Base-by-base conservation (phyloP, 108 stramenopile species). In the Cylindrotheca closterium region DNA sequence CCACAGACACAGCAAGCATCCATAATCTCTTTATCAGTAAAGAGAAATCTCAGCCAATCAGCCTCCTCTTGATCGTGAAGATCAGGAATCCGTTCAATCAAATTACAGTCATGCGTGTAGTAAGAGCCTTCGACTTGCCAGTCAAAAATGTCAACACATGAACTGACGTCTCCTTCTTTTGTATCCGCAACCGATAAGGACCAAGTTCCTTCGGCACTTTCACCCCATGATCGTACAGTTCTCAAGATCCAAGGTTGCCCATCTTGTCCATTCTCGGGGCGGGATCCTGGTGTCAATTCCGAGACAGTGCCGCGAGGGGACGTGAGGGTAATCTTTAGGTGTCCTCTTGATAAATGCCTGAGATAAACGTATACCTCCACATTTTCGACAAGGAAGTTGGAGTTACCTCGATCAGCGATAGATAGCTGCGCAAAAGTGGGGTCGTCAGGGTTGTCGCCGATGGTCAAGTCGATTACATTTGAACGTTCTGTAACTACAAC, bases 151-250 rank as follows among this genome's bases (percentile, higher is more conserved):
- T 73, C 72, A 2, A 60, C 37, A 26, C 72, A 73, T 8, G 34
- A 19, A 3, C 18, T 47, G 15, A 45, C 3, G 51, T 73, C 72
- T 7, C 64, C 64, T n/a, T n/a, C 25, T 0, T 30, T 46, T 2
- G 57, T 12, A 64, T 78, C 77, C 15, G 51, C 48, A 30, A 78
- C 42, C 10, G 48, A 51, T 15, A 78, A 23, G 32, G 50, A 58
- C 77, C 77, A 78, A 25, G 26, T 30, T 29, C 77, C 77, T 15
- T 29, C 26, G 8, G 62, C 33, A 46, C 4, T 24, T 46, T 82
- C 81, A 12, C 77, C 77, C 74, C 77, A 79, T 32, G 74, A 65
- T 7, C 66, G 30, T 4, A 82, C 63, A 1, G 81, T 75, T 63
- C 64, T 70, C 28, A 78, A 63, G 51, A 75, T 79, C 77, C 74